Evolutionary conservation across 257 asterid species (phyloP).

Genomic region (Scutellaria minor): DNA sequence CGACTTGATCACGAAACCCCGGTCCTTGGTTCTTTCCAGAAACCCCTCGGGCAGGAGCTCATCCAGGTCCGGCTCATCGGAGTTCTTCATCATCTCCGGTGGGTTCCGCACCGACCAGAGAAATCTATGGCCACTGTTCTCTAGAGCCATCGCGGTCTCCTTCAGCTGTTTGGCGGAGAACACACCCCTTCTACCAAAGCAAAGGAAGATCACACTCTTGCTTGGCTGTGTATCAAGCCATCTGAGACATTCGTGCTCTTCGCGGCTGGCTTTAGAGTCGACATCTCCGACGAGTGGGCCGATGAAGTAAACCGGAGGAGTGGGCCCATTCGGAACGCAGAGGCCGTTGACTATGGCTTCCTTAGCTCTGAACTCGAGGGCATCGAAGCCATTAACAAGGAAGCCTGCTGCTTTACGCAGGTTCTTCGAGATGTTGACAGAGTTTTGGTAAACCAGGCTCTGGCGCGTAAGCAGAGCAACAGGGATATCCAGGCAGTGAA

Average conservation of each 20-base stretch:
- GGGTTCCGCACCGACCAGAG: too few species aligned
- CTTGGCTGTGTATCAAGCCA: too few species aligned
- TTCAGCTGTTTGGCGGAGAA: conserved; percentile 2
- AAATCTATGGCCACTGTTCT: conserved; percentile 54
- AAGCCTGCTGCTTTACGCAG: conserved; percentile 39
- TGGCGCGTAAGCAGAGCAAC: conserved; percentile 15
- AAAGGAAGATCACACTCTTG: conserved; percentile 51
- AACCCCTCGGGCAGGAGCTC: conserved; percentile 55
- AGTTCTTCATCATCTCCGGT: too few species aligned
- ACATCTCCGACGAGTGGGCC: conserved; percentile 41
- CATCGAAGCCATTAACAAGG: conserved; percentile 36
- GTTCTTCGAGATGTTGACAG: conserved; percentile 30
- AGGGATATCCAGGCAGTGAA: conserved; percentile 39
- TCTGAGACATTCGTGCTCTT: too few species aligned
- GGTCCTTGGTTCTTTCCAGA: conserved; percentile 40
- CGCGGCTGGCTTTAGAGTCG: too few species aligned
- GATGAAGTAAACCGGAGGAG: conserved; percentile 56
- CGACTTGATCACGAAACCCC: too few species aligned
- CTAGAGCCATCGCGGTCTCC: conserved; percentile 54
- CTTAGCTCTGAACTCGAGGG: conserved; percentile 39
- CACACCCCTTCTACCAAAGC: conserved; percentile 57
- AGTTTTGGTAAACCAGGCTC: conserved; percentile 32
- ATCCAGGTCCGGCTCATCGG: too few species aligned
- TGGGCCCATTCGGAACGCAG: conserved; percentile 41
- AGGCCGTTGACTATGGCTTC: conserved; percentile 43